Evolutionary conservation across 1,139 yeast genomes (phyloP).

Genomic region (Blastobotrys malaysiensis): DNA sequence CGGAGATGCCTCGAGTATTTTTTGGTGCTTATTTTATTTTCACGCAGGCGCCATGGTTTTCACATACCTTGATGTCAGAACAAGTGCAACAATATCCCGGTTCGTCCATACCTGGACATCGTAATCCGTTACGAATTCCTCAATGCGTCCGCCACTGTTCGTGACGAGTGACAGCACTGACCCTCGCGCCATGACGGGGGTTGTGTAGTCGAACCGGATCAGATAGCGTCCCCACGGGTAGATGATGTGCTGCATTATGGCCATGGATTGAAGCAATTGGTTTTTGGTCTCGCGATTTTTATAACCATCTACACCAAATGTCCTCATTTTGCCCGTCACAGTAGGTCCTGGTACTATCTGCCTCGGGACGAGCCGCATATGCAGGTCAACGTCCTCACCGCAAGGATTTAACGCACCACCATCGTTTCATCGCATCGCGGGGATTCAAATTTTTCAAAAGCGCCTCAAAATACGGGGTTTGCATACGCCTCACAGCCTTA

Average conservation of each 20-base stretch:
- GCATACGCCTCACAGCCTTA: not conserved
- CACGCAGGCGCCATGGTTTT: slow-evolving; percentile 12
- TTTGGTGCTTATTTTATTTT: not conserved
- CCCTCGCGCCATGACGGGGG: too few species aligned
- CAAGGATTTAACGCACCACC: not conserved
- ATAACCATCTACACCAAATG: not conserved
- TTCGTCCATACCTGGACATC: slow-evolving; percentile 13
- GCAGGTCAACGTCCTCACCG: not conserved
- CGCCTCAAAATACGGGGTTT: not conserved
- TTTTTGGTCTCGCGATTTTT: not conserved
- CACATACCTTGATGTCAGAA: slow-evolving; percentile 3
- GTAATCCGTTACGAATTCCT: slow-evolving; percentile 8
- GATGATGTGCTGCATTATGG: not conserved
- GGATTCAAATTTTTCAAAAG: not conserved
- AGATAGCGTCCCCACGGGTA: slow-evolving; percentile 10
- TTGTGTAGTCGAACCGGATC: slow-evolving; percentile 11
- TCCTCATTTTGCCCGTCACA: not conserved
- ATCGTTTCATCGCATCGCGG: not conserved
- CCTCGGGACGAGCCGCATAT: not conserved
- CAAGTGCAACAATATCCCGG: slow-evolving; percentile 10
- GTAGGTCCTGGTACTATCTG: not conserved
- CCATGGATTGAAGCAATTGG: not conserved
- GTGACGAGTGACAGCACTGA: slow-evolving; percentile 6
- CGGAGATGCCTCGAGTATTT: not conserved
- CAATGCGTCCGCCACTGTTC: slow-evolving; percentile 11